These are phyloP conservation scores for Rutstroemia sydowiana DNA, from an alignment of 2,329 filamentous ascomycete genomes.

Conservation along the genomic window DNA sequence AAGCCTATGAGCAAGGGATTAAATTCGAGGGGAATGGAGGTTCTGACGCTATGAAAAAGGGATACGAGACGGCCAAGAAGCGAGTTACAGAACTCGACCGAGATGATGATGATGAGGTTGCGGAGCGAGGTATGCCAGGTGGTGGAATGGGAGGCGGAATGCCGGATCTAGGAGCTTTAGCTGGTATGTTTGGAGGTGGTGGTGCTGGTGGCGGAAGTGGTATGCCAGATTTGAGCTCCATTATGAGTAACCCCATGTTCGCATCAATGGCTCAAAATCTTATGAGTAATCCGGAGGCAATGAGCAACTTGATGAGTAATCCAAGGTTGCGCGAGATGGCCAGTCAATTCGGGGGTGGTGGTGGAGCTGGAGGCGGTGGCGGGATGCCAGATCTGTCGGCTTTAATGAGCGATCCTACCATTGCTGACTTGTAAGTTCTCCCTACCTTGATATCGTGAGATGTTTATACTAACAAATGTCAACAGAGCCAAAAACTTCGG, in stretches of 20 bases:
- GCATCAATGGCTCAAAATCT: constrained; percentile 92
- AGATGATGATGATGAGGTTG: constrained; percentile 40
- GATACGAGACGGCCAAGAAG: constrained; percentile 86
- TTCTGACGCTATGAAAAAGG: constrained; percentile 95
- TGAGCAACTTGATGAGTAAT: constrained; percentile 91
- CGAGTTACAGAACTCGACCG: constrained; percentile 73
- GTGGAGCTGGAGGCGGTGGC: constrained; percentile 41
- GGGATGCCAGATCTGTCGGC: constrained; percentile 83
- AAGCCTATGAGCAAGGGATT: constrained; percentile 89
- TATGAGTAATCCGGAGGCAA: constrained; percentile 92
- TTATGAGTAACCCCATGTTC: constrained; percentile 99
- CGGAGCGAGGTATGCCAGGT: constrained; percentile 41
- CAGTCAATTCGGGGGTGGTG: constrained; percentile 61
- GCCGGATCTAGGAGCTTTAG: constrained; percentile 64
- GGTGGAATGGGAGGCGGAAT: constrained; percentile 53
- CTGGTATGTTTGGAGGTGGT: constrained; percentile 64
- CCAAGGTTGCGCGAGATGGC: constrained; percentile 84
- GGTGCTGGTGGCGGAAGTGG: constrained; percentile 60
- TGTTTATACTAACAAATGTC: background rate
- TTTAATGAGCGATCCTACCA: constrained; percentile 86
- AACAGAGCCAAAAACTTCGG: constrained; percentile 8
- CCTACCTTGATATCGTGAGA: background rate
- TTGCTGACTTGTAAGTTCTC: constrained; percentile 80
- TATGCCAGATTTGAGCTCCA: constrained; percentile 78
- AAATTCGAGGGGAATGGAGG: constrained; percentile 90